Evolutionary conservation across 441 rosid genomes (phyloP).

Genomic region (Erysimum cheiri): DNA sequence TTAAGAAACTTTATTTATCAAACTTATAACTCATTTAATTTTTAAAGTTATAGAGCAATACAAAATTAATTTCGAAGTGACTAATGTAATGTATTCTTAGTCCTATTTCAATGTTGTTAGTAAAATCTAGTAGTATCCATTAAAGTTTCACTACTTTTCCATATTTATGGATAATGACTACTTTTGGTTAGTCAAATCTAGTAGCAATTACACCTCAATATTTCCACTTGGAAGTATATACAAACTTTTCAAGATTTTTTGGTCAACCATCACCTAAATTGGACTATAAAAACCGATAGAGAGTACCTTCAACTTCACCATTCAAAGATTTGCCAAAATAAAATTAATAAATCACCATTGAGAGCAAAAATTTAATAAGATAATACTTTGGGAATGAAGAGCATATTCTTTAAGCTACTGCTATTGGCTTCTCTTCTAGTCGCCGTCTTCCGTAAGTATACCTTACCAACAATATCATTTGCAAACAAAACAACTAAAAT

Average conservation of each 20-base stretch:
- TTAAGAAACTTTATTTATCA: not conserved
- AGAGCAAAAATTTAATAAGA: not conserved
- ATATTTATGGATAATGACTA: not conserved
- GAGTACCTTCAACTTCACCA: not conserved
- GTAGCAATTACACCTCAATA: not conserved
- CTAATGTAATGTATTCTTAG: too few relatives aligned
- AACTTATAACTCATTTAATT: not conserved
- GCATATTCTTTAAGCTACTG: not conserved
- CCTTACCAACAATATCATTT: not conserved
- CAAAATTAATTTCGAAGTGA: not conserved
- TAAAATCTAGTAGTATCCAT: not conserved
- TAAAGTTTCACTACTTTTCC: not conserved
- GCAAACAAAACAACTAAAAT: not conserved
- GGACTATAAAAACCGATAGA: not conserved
- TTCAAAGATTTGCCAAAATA: not conserved
- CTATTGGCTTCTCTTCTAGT: slow-evolving; percentile 1
- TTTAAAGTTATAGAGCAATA: not conserved
- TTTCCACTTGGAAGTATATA: not conserved
- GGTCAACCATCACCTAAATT: not conserved
- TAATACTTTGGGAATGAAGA: slow-evolving; percentile 5
- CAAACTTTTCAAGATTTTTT: not conserved
- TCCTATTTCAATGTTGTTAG: too few relatives aligned
- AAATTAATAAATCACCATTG: not conserved
- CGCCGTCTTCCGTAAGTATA: not conserved
- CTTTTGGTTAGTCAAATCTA: not conserved